Conservation (phyloP, 352 stramenopile genomes). For the Phytophthora brassicae region DNA sequence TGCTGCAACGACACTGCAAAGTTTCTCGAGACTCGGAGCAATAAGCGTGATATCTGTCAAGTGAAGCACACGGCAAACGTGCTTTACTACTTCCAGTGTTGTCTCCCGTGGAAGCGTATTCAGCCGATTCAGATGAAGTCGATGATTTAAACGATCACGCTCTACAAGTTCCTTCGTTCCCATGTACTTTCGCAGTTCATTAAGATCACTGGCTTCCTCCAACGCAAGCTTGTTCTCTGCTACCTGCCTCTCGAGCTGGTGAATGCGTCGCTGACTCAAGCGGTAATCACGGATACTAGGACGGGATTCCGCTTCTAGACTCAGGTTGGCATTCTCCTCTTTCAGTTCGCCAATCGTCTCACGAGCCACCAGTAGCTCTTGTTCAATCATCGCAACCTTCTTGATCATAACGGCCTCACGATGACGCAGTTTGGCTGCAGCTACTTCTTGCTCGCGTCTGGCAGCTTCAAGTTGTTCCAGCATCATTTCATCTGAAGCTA, state of each 20-base stretch:
- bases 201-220: slow-evolving; percentile 74
- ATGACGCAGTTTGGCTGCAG: slow-evolving; percentile 56
- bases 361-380: slow-evolving; percentile 59
- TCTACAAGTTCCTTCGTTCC: slow-evolving; percentile 80
- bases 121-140: slow-evolving; percentile 74
- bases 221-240: slow-evolving; percentile 71
- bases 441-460: slow-evolving; percentile 70
- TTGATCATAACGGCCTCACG: slow-evolving; percentile 75
- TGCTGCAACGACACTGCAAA: slow-evolving; percentile 76
- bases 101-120: slow-evolving; percentile 79
- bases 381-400: slow-evolving; percentile 77
- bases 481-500: slow-evolving; percentile 69
- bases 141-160: slow-evolving; percentile 76
- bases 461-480: slow-evolving; percentile 74
- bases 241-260: slow-evolving; percentile 77
- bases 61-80: slow-evolving; percentile 80
- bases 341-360: slow-evolving; percentile 73
- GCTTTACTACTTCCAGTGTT: slow-evolving; percentile 78
- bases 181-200: slow-evolving; percentile 82
- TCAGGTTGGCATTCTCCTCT: slow-evolving; percentile 81
- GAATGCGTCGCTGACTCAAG: slow-evolving; percentile 64
- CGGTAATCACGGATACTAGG: slow-evolving; percentile 86
- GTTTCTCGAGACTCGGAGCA: slow-evolving; percentile 72
- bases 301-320: slow-evolving; percentile 71
- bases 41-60: slow-evolving; percentile 85